Evolutionary conservation across 495 filamentous ascomycete species (phyloP).

Genomic region (Aspergillus diversus): DNA sequence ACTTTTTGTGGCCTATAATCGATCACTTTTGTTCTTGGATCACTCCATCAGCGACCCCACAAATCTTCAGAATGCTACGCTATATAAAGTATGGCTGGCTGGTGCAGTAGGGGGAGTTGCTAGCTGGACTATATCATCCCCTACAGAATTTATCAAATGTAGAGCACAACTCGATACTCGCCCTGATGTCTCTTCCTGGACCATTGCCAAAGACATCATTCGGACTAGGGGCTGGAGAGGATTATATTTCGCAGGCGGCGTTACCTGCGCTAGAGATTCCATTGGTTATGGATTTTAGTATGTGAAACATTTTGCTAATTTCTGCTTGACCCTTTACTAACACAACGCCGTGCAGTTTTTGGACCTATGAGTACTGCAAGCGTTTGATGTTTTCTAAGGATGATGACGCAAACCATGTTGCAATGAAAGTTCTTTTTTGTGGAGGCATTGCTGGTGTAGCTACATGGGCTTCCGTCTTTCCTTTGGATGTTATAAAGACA

Average conservation of each 20-base stretch:
- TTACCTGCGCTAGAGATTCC: constrained; percentile 80
- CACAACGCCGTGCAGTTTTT: constrained; percentile 59
- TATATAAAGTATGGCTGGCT: constrained; percentile 67
- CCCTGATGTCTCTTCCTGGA: constrained; percentile 55
- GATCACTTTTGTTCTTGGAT: constrained; percentile 62
- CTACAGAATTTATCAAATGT: constrained; percentile 88
- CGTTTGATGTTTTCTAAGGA: constrained; percentile 49
- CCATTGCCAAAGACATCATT: constrained; percentile 63
- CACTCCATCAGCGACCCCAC: constrained; percentile 44
- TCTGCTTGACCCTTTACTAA: constrained; percentile 17
- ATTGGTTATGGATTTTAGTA: constrained; percentile 93
- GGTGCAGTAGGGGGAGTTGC: constrained; percentile 78
- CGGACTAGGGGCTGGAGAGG: constrained; percentile 66
- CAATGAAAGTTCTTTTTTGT: constrained; percentile 71
- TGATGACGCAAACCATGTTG: constrained; percentile 47
- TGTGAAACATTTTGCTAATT: constrained; percentile 30
- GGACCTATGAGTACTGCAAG: constrained; percentile 78
- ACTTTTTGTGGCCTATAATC: constrained; percentile 85
- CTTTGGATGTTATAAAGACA: constrained; percentile 88
- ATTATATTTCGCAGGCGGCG: constrained; percentile 73
- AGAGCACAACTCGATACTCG: constrained; percentile 65
- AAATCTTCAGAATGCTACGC: constrained; percentile 35
- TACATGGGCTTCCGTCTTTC: constrained; percentile 86
- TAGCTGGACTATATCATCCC: constrained; percentile 78
- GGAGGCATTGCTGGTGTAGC: constrained; percentile 83